Conservation (phyloP, 495 filamentous ascomycete species). For the Aspergillus haitiensis region DNA sequence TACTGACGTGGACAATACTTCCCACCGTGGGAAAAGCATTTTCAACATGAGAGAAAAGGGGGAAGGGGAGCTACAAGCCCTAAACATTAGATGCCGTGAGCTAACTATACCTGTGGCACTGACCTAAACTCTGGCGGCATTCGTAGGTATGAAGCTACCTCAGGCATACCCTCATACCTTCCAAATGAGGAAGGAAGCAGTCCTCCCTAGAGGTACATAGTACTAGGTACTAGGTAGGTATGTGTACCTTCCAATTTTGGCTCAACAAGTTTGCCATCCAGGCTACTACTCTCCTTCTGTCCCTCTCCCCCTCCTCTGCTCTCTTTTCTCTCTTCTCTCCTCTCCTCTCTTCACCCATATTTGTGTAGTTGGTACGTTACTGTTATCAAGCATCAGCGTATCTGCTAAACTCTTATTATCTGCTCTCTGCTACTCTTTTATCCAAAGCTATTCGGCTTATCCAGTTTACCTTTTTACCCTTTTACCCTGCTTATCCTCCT, state of each 20-base stretch:
- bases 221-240: neutral
- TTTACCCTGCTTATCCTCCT: neutral
- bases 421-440: neutral
- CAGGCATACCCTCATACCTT: neutral
- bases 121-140: too few relatives aligned
- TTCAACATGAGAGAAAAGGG: too few relatives aligned
- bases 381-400: too few relatives aligned
- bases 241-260: neutral
- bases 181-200: neutral
- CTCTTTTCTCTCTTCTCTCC: neutral
- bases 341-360: neutral
- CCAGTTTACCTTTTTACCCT: neutral
- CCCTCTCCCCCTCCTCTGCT: neutral
- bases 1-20: too few relatives aligned
- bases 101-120: too few relatives aligned
- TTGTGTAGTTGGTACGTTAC: too few relatives aligned
- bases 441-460: too few relatives aligned
- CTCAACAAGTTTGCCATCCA: neutral
- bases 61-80: too few relatives aligned
- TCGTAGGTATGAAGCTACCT: neutral
- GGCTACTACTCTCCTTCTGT: neutral
- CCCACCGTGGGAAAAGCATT: too few relatives aligned
- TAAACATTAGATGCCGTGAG: too few relatives aligned
- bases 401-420: neutral
- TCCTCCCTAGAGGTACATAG: too few relatives aligned